Evolutionary conservation across 768 basidiomycete species (phyloP).

Genomic region (Coprinopsis cinerea): DNA sequence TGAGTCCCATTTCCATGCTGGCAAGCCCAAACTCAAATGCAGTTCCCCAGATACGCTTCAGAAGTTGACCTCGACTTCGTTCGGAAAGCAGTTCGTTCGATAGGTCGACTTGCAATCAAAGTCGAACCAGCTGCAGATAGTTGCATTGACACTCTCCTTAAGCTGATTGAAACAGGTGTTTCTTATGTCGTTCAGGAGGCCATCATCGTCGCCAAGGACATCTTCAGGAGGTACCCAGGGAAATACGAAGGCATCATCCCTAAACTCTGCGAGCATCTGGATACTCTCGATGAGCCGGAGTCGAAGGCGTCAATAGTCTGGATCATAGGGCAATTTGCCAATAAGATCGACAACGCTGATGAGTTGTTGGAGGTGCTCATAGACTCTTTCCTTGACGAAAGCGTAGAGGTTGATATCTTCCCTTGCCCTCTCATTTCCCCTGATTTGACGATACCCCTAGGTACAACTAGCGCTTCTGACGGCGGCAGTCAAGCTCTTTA

Average conservation of each 20-base stretch:
- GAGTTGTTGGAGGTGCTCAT: slow-evolving; percentile 90
- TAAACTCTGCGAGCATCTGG: slow-evolving; percentile 86
- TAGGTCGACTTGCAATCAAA: slow-evolving; percentile 97
- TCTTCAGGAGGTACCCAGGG: slow-evolving; percentile 95
- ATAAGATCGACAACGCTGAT: slow-evolving; percentile 93
- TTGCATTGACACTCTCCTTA: slow-evolving; percentile 83
- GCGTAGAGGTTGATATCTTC: slow-evolving; percentile 68
- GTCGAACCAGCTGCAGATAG: slow-evolving; percentile 83
- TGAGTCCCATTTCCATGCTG: slow-evolving; percentile 28
- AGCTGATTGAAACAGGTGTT: slow-evolving; percentile 88
- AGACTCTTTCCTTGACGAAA: slow-evolving; percentile 87
- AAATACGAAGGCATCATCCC: slow-evolving; percentile 96
- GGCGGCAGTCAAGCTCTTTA: slow-evolving; percentile 92
- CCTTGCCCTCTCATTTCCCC: not conserved
- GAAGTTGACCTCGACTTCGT: slow-evolving; percentile 99
- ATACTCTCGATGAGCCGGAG: slow-evolving; percentile 91
- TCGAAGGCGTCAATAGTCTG: slow-evolving; percentile 97
- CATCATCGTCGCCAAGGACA: slow-evolving; percentile 95
- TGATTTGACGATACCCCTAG: slow-evolving; percentile 32
- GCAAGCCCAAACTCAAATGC: not conserved
- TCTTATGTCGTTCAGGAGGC: slow-evolving; percentile 97
- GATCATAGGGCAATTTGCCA: slow-evolving; percentile 95
- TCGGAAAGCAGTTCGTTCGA: slow-evolving; percentile 94
- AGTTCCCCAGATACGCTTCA: slow-evolving; percentile 73
- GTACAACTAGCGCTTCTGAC: slow-evolving; percentile 95